Conservation (phyloP, 2,329 filamentous ascomycete genomes). For the Aspergillus pseudonomiae region DNA sequence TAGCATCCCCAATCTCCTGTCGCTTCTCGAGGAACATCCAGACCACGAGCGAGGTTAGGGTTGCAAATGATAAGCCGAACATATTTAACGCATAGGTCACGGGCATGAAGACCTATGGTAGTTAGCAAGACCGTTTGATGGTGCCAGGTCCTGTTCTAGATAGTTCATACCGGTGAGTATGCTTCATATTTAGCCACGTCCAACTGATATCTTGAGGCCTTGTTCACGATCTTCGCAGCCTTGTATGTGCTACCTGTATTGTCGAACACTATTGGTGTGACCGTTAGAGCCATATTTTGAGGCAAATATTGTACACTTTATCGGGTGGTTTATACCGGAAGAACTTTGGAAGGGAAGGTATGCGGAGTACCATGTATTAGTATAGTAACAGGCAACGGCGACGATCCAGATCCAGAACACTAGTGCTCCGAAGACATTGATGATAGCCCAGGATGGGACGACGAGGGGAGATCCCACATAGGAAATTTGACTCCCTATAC, state of each 20-base stretch:
- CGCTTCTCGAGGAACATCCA: slow-evolving; percentile 29
- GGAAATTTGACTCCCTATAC: slow-evolving; percentile 30
- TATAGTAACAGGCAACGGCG: slow-evolving; percentile 63
- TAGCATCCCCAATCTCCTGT: slow-evolving; percentile 18
- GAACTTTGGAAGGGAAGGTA: slow-evolving; percentile 61
- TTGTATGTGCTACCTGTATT: slow-evolving; percentile 67
- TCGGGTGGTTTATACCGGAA: slow-evolving; percentile 17
- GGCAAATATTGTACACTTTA: background rate
- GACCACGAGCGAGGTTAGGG: slow-evolving; percentile 56
- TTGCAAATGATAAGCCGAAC: slow-evolving; percentile 65
- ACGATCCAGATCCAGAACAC: slow-evolving; percentile 64
- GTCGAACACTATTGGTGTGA: slow-evolving; percentile 59
- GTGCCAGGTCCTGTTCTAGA: slow-evolving; percentile 55
- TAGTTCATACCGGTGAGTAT: slow-evolving; percentile 62
- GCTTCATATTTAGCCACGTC: slow-evolving; percentile 64
- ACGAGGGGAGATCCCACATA: slow-evolving; percentile 55
- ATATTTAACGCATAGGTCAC: slow-evolving; percentile 32
- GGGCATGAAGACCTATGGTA: slow-evolving; percentile 28
- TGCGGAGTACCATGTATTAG: slow-evolving; percentile 63
- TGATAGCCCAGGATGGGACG: slow-evolving; percentile 69
- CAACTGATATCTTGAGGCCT: slow-evolving; percentile 58
- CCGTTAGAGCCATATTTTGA: background rate
- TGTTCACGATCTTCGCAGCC: slow-evolving; percentile 61
- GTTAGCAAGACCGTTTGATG: slow-evolving; percentile 8
- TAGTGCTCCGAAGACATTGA: slow-evolving; percentile 69